These are phyloP conservation scores for Solanum infundibuliforme DNA, from an alignment of 257 asterid species.

Conservation along the genomic window DNA sequence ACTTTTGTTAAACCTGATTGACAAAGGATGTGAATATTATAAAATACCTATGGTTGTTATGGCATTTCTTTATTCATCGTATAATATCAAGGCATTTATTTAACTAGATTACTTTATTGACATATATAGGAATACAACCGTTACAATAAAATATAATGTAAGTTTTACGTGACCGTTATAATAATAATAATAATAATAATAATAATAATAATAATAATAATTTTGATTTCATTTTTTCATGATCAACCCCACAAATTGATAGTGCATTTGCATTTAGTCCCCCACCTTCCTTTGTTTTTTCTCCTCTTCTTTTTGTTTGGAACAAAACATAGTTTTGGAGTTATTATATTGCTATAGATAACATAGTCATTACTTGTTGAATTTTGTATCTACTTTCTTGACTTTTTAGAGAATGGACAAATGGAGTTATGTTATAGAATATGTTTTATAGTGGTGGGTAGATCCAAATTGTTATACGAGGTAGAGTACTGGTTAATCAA, in stretches of 20 bases:
- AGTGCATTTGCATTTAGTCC: not conserved
- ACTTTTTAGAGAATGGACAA: not conserved
- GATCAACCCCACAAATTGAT: not conserved
- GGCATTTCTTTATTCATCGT: not conserved
- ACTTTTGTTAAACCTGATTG: not conserved
- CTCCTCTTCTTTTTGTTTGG: not conserved
- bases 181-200: too few species aligned
- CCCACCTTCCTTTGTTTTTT: not conserved
- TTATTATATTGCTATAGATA: not conserved
- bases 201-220: too few species aligned
- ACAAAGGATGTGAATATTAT: not conserved
- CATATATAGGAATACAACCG: not conserved
- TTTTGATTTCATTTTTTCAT: too few species aligned
- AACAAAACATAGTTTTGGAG: not conserved
- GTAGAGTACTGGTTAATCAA: too few species aligned
- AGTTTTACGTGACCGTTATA: not conserved
- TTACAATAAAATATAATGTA: too few species aligned
- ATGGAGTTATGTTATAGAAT: not conserved
- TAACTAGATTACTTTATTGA: not conserved
- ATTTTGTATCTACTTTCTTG: not conserved
- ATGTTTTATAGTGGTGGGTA: too few species aligned
- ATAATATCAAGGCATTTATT: not conserved
- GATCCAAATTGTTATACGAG: too few species aligned
- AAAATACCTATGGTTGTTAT: not conserved
- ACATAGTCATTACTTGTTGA: not conserved